These are phyloP conservation scores for Cucurbita pepo DNA, from an alignment of 306 rosid genomes.

Conservation along the genomic window DNA sequence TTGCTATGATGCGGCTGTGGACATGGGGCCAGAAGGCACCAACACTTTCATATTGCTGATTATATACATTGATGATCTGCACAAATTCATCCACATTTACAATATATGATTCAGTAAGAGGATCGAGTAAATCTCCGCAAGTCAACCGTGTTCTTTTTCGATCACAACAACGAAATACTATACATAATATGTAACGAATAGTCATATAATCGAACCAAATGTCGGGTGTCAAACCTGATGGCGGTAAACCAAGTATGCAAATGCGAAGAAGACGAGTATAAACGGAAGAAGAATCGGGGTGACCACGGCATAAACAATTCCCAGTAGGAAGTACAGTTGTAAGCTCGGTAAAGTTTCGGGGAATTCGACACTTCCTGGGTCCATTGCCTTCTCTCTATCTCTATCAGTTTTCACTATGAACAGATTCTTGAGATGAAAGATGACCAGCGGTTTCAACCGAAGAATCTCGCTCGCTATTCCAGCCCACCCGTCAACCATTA, in stretches of 20 bases:
- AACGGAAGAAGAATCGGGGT: constrained; percentile 97
- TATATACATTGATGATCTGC: constrained; percentile 90
- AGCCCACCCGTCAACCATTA: constrained; percentile 99
- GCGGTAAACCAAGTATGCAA: constrained; percentile 91
- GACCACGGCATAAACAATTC: constrained; percentile 84
- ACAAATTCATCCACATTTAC: not conserved
- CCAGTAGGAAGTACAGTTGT: constrained; percentile 88
- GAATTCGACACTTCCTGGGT: constrained; percentile 81
- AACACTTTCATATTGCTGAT: constrained; percentile 85
- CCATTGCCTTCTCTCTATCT: constrained; percentile 78
- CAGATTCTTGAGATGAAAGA: constrained; percentile 83
- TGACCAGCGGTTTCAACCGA: constrained; percentile 78
- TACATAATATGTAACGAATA: not conserved
- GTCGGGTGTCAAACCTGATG: constrained; percentile 60
- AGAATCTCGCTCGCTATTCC: constrained; percentile 92
- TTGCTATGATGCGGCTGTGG: constrained; percentile 85
- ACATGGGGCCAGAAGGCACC: constrained; percentile 98
- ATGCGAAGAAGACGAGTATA: constrained; percentile 78
- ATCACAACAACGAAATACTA: not conserved
- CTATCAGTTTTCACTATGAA: constrained; percentile 90
- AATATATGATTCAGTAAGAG: not conserved
- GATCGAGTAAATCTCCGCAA: not conserved
- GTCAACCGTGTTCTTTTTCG: not conserved
- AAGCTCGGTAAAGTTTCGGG: constrained; percentile 82
- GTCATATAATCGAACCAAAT: not conserved